phyloP scores from a whole-genome alignment of 176 grass and related monocot species.

The Carex kokanica region DNA sequence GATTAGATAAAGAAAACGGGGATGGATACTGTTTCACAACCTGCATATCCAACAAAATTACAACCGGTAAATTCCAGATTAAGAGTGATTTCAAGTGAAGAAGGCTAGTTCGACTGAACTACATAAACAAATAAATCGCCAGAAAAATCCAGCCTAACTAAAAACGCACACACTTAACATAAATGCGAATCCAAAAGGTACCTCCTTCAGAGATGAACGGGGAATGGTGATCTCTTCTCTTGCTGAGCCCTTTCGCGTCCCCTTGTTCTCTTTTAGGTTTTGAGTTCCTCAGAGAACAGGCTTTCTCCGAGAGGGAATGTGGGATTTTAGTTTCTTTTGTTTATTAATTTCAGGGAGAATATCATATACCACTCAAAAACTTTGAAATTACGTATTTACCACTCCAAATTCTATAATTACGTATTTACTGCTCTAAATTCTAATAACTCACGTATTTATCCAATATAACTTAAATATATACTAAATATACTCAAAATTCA shows the following conservation, averaged over 20 bases:
- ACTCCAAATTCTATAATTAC: too few species aligned
- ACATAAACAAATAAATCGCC: not conserved
- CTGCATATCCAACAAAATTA: not conserved
- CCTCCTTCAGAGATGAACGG: not conserved
- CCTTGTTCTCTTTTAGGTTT: not conserved
- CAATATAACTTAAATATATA: too few species aligned
- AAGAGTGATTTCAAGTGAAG: not conserved
- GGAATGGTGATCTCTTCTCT: not conserved
- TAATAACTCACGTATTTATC: too few species aligned
- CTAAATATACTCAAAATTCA: too few species aligned
- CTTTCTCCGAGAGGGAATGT: not conserved
- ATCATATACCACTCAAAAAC: too few species aligned
- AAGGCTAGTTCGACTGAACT: not conserved
- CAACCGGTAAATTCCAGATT: not conserved
- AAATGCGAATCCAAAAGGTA: not conserved
- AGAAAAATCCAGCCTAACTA: not conserved
- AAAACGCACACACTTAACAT: not conserved
- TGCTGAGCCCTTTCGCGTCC: not conserved
- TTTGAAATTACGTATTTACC: too few species aligned
- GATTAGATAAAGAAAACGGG: not conserved
- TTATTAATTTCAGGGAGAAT: too few species aligned
- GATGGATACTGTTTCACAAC: not conserved
- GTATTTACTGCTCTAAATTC: too few species aligned
- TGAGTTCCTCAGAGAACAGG: not conserved
- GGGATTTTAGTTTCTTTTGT: not conserved